Conservation (phyloP, 2,329 filamentous ascomycete genomes). For the Samsoniella hepiali region DNA sequence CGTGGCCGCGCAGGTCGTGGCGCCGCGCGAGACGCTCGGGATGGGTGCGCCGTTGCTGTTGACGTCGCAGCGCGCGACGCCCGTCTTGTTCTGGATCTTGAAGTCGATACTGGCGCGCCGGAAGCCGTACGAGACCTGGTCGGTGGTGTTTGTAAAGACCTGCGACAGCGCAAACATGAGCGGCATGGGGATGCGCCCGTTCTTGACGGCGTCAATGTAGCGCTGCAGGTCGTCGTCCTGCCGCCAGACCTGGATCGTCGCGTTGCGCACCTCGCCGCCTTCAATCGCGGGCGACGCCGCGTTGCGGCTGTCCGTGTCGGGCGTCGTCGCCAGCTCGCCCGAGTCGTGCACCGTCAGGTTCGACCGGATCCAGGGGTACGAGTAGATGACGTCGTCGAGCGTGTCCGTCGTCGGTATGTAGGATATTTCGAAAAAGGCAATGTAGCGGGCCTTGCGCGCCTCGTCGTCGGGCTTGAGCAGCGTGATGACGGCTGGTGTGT, state of each 20-base stretch:
- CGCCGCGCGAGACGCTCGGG: slow-evolving; percentile 7
- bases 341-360: slow-evolving; percentile 5
- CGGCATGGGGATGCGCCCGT: background rate
- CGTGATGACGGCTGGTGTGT: background rate
- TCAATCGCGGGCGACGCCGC: background rate
- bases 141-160: slow-evolving; percentile 2
- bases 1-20: background rate
- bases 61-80: slow-evolving; percentile 4
- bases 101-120: slow-evolving; percentile 13
- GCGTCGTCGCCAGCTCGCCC: background rate
- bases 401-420: background rate
- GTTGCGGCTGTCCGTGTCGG: background rate
- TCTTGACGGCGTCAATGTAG: background rate
- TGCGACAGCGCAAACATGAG: background rate
- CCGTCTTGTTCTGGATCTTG: slow-evolving; percentile 14
- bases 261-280: slow-evolving; percentile 12
- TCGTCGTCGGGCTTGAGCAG: background rate
- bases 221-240: background rate
- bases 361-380: background rate
- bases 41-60: slow-evolving; percentile 3
- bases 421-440: slow-evolving; percentile 10
- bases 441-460: background rate
- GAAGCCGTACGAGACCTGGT: slow-evolving; percentile 3
- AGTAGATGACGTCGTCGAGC: slow-evolving; percentile 6
- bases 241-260: slow-evolving; percentile 10